Evolutionary conservation across 768 basidiomycete species (phyloP).

Genomic region (Lactarius evosmus): DNA sequence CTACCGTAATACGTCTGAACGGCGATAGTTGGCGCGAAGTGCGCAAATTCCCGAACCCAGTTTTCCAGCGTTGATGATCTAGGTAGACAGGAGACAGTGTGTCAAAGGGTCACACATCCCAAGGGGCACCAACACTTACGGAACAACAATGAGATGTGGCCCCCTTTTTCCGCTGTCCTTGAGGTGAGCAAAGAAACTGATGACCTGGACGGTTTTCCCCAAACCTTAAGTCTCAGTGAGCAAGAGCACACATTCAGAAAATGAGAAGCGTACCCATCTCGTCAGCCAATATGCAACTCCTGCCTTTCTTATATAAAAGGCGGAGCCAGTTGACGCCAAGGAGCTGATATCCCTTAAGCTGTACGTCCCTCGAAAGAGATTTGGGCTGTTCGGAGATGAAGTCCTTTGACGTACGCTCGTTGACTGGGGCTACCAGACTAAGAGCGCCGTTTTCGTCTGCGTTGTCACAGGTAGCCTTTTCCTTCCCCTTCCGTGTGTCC

Average conservation of each 20-base stretch:
- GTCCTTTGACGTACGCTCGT: slow-evolving; percentile 47
- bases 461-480: slow-evolving; percentile 40
- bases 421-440: slow-evolving; percentile 46
- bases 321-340: slow-evolving; percentile 98
- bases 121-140: slow-evolving; percentile 52
- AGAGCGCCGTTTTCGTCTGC: slow-evolving; percentile 58
- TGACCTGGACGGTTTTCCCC: slow-evolving; percentile 98
- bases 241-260: slow-evolving; percentile 19
- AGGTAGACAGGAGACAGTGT: slow-evolving; percentile 1
- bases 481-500: slow-evolving; percentile 34
- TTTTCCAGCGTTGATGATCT: slow-evolving; percentile 97
- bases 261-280: slow-evolving; percentile 81
- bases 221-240: slow-evolving; percentile 55
- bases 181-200: slow-evolving; percentile 89
- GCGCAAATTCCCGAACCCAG: slow-evolving; percentile 95
- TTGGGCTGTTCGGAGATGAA: slow-evolving; percentile 77
- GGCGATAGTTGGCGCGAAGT: slow-evolving; percentile 81
- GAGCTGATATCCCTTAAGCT: slow-evolving; percentile 94
- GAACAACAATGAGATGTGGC: slow-evolving; percentile 92
- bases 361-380: slow-evolving; percentile 59
- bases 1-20: slow-evolving; percentile 93
- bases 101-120: not conserved
- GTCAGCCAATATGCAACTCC: slow-evolving; percentile 96
- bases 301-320: slow-evolving; percentile 70
- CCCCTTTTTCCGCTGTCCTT: slow-evolving; percentile 76